Percentiles rank a stretch among this genome's conserved stretches.
Conservation (phyloP, 495 filamentous ascomycete genomes). For the Pseudoneurospora amorphoporcata region DNA sequence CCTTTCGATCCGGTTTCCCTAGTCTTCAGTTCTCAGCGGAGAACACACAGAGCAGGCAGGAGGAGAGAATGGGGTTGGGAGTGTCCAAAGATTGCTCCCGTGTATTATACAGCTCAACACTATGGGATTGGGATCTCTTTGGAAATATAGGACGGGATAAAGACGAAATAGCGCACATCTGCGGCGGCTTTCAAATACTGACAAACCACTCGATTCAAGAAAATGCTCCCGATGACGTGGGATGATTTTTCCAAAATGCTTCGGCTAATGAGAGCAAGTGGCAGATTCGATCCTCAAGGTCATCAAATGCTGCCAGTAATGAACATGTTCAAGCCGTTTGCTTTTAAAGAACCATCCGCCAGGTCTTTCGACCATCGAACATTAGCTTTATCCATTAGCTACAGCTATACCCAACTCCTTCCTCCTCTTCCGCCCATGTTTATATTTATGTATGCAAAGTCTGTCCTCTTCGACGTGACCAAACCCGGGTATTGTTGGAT, state of each 20-base stretch:
- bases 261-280: neutral
- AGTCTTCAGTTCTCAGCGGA: neutral
- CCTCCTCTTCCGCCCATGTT: neutral
- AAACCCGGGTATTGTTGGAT: neutral
- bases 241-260: neutral
- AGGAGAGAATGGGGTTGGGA: neutral
- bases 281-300: neutral
- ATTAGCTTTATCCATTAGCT: neutral
- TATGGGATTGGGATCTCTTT: neutral
- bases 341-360: too few species aligned
- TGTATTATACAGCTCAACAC: neutral
- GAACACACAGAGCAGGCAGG: neutral
- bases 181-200: neutral
- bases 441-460: neutral
- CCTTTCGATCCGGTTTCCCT: neutral
- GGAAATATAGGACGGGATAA: neutral
- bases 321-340: neutral
- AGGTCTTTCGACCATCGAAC: neutral
- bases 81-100: neutral
- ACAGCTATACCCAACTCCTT: neutral
- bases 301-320: neutral
- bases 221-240: neutral
- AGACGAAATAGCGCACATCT: neutral
- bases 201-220: neutral
- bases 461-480: neutral